phyloP scores from a whole-genome alignment of 768 basidiomycete genomes.

The Russula griseocarnosa region DNA sequence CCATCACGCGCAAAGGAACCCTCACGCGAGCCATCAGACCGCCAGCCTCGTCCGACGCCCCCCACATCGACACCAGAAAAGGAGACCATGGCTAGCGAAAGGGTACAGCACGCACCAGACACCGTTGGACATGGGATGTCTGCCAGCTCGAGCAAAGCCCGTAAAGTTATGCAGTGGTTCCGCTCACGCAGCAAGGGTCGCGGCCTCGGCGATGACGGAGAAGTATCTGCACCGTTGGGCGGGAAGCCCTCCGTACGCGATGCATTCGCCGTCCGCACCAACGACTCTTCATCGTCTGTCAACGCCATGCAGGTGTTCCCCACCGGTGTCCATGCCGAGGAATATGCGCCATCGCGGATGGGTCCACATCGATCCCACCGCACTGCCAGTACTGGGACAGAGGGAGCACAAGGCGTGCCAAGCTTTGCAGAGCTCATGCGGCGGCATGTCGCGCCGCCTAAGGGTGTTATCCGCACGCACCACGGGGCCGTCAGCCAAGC shows the following conservation, averaged over 20 bases:
- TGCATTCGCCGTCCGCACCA: constrained; percentile 13
- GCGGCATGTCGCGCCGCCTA: constrained; percentile 35
- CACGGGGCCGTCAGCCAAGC: constrained; percentile 90
- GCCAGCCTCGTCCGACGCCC: constrained; percentile 3
- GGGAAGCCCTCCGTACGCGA: constrained; percentile 23
- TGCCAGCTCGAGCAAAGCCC: constrained; percentile 82
- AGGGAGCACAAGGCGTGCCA: constrained; percentile 11
- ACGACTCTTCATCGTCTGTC: constrained; percentile 22
- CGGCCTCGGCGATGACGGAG: constrained; percentile 31
- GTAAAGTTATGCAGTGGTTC: constrained; percentile 99
- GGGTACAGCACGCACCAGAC: constrained; percentile 32
- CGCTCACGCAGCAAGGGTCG: constrained; percentile 58
- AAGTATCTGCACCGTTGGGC: constrained; percentile 12
- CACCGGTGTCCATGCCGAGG: neutral
- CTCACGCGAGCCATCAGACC: constrained; percentile 20
- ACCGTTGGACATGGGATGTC: constrained; percentile 43
- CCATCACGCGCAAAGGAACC: constrained; percentile 36
- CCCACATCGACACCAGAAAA: constrained; percentile 25
- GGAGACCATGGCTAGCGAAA: constrained; percentile 33
- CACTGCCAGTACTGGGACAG: constrained; percentile 15
- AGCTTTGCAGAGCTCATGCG: constrained; percentile 34
- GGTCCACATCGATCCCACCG: constrained; percentile 22
- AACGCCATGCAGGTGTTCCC: constrained; percentile 13
- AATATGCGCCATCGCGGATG: constrained; percentile 18
- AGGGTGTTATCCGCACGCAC: constrained; percentile 70